phyloP scores from a whole-genome alignment of 495 filamentous ascomycete genomes.

The Daldinia childiae region DNA sequence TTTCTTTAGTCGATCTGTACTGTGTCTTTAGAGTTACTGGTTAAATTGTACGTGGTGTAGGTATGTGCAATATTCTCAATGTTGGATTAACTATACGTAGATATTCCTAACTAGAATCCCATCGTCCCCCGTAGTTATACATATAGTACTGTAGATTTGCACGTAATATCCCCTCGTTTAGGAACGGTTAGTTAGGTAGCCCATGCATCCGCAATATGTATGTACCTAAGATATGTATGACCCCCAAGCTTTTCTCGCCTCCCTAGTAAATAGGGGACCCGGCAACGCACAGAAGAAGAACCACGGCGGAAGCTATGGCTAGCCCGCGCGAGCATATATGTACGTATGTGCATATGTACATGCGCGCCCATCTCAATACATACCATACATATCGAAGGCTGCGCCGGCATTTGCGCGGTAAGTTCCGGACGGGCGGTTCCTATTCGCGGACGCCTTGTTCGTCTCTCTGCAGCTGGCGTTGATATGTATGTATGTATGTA shows the following conservation, averaged over 20 bases:
- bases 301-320: background rate
- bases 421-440: background rate
- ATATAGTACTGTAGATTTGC: background rate
- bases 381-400: background rate
- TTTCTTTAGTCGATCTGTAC: too few species aligned
- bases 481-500: background rate
- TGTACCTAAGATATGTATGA: too few species aligned
- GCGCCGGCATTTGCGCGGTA: background rate
- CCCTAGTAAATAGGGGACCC: background rate
- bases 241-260: background rate
- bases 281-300: background rate
- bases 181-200: background rate
- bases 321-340: too few species aligned
- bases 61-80: too few species aligned
- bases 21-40: too few species aligned
- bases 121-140: background rate
- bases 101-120: background rate
- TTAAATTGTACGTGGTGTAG: too few species aligned
- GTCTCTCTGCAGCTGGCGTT: too few species aligned
- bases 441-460: conserved; percentile 1
- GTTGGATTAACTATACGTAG: background rate
- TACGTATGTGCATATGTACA: background rate
- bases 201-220: background rate
- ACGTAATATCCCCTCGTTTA: background rate
- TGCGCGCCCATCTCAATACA: conserved; percentile 8